Percentiles rank a stretch among this genome's conserved stretches.
Evolutionary conservation across 345 rosid species (phyloP).

Genomic region (Brassica rapa): DNA sequence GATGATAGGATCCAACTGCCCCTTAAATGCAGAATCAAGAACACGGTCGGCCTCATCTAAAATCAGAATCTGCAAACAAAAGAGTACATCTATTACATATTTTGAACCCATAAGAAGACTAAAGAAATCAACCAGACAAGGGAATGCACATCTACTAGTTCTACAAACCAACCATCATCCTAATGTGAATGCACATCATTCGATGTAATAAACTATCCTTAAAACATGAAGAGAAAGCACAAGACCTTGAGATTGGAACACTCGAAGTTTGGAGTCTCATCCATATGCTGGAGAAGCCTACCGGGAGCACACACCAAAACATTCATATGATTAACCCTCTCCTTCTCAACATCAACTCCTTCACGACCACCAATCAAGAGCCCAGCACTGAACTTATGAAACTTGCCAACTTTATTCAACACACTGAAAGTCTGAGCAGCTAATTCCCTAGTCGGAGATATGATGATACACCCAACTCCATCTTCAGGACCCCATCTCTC

Average conservation of each 20-base stretch:
- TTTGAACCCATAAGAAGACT: not conserved
- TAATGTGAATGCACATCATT: not conserved
- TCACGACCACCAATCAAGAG: conserved; percentile 90
- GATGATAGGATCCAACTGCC: conserved; percentile 77
- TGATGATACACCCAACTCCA: conserved; percentile 91
- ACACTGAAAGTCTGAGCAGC: conserved; percentile 85
- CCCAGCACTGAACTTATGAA: conserved; percentile 82
- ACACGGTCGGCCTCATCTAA: conserved; percentile 99
- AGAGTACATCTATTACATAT: not conserved
- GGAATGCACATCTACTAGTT: not conserved
- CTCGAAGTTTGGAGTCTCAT: conserved; percentile 91
- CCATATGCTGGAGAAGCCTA: conserved; percentile 96
- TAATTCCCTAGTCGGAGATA: conserved; percentile 89
- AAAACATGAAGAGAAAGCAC: not conserved
- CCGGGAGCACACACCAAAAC: conserved; percentile 94
- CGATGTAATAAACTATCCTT: not conserved
- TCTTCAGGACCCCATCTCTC: conserved; percentile 89
- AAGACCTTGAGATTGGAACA: conserved; percentile 91
- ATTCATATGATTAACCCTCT: conserved; percentile 73
- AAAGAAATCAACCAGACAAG: not conserved
- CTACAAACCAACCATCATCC: conserved; percentile 11
- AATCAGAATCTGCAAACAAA: conserved; percentile 66
- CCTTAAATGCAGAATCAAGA: conserved; percentile 89
- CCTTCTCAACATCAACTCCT: conserved; percentile 79
- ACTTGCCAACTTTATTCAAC: conserved; percentile 69